Percentiles rank a stretch among this genome's conserved stretches.
Conservation (phyloP, 2,329 filamentous ascomycete genomes). For the Clarireedia hainanense region DNA sequence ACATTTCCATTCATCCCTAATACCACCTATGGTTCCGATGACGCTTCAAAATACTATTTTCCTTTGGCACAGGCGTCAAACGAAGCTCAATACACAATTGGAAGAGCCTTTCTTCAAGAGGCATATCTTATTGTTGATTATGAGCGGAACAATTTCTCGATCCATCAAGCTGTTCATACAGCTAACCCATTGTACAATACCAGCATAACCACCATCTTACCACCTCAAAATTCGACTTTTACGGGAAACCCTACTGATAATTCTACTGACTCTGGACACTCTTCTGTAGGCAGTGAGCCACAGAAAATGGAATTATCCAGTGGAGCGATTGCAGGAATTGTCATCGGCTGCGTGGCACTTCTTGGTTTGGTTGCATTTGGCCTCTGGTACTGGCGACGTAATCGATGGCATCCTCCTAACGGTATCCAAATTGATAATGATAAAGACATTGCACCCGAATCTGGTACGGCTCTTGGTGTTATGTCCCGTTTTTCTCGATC, state of each 20-base stretch:
- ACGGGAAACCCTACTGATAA: conserved; percentile 8
- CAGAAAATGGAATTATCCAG: conserved; percentile 6
- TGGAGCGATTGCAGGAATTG: conserved; percentile 23
- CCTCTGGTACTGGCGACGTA: background rate
- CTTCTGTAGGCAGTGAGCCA: background rate
- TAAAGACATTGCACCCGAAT: background rate
- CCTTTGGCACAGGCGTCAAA: conserved; percentile 25
- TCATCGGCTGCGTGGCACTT: conserved; percentile 12
- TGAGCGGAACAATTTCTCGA: conserved; percentile 26
- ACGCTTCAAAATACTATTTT: conserved; percentile 33
- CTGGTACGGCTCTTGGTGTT: conserved; percentile 38
- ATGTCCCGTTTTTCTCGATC: background rate
- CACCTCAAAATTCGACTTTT: conserved; percentile 22
- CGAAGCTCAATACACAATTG: conserved; percentile 28
- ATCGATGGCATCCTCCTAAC: conserved; percentile 20
- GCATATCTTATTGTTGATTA: conserved; percentile 31
- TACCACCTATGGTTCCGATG: conserved; percentile 38
- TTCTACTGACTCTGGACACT: background rate
- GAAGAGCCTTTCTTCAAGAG: conserved; percentile 30
- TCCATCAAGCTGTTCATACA: conserved; percentile 27
- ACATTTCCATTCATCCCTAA: conserved; percentile 27
- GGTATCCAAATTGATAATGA: background rate
- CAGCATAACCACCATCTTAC: conserved; percentile 19
- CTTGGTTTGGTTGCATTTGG: conserved; percentile 10
- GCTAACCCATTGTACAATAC: conserved; percentile 19